Conservation (phyloP, 2,329 filamentous ascomycete species). For the Fusarium xylarioides region DNA sequence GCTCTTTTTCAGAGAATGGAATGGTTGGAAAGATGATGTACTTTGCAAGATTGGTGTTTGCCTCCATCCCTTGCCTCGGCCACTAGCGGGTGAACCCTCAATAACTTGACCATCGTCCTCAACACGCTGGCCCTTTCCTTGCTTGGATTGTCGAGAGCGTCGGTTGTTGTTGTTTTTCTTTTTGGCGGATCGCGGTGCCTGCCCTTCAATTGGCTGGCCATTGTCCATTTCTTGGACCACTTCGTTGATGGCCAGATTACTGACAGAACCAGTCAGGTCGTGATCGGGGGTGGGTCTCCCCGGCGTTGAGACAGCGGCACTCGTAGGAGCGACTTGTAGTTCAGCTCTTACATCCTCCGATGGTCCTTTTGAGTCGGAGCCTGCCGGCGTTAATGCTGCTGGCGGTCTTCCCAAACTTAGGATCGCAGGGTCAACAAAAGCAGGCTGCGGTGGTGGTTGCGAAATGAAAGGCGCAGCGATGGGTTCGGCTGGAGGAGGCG, state of each 20-base stretch:
- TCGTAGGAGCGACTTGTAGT: conserved; percentile 17
- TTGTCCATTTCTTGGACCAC: conserved; percentile 22
- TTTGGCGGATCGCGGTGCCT: conserved; percentile 39
- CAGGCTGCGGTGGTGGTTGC: conserved; percentile 46
- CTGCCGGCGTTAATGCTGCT: conserved; percentile 41
- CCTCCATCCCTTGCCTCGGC: conserved; percentile 64
- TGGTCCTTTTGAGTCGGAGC: conserved; percentile 27
- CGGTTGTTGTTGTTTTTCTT: conserved; percentile 48
- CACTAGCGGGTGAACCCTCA: conserved; percentile 42
- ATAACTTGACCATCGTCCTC: conserved; percentile 40
- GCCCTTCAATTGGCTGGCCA: conserved; percentile 29
- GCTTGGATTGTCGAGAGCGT: conserved; percentile 46
- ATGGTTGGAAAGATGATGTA: conserved; percentile 70
- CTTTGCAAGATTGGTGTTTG: conserved; percentile 69
- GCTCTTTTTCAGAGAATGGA: conserved; percentile 67
- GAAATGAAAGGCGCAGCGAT: conserved; percentile 40
- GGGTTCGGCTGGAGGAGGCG: conserved; percentile 38
- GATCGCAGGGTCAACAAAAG: conserved; percentile 85
- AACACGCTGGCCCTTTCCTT: conserved; percentile 42
- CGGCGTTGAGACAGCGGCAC: conserved; percentile 22
- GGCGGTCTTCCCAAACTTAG: conserved; percentile 69
- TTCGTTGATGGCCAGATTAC: conserved; percentile 38
- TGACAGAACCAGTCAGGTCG: conserved; percentile 42
- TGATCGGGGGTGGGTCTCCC: conserved; percentile 35
- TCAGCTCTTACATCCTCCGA: conserved; percentile 23